Conservation (phyloP, 2,329 filamentous ascomycete genomes). For the Cadophora malorum region DNA sequence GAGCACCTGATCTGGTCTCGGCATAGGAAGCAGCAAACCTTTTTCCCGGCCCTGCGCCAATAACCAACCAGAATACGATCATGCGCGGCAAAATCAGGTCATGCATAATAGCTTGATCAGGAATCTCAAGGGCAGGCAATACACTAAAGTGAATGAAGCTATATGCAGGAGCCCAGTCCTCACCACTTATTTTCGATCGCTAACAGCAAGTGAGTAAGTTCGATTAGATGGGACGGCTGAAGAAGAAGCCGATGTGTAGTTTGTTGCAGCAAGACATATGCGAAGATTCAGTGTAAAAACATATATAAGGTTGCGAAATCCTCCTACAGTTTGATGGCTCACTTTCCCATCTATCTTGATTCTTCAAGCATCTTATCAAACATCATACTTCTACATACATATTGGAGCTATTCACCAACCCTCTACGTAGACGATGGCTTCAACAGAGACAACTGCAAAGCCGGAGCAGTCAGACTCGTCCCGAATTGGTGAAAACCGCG, state of each 20-base stretch:
- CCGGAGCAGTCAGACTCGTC: conserved; percentile 12
- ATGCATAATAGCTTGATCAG: no score
- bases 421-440: background rate
- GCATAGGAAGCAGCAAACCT: no score
- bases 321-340: conserved; percentile 3
- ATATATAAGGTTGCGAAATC: conserved; percentile 15
- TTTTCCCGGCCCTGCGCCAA: no score
- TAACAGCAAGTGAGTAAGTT: no score
- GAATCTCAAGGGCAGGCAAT: no score
- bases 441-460: conserved; percentile 1
- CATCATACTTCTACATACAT: conserved; percentile 3
- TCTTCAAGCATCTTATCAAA: conserved; percentile 8
- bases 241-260: conserved; percentile 6
- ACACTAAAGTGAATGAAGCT: no score
- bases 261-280: background rate
- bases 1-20: no score
- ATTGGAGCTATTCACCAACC: background rate
- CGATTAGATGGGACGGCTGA: no score
- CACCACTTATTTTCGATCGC: no score
- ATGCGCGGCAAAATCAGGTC: no score
- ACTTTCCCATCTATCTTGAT: conserved; percentile 1
- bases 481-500: background rate
- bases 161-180: no score
- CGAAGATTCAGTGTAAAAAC: conserved; percentile 14
- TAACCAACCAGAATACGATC: no score